Conservation (phyloP, 2,329 filamentous ascomycete species). For the Aureobasidium subglaciale region DNA sequence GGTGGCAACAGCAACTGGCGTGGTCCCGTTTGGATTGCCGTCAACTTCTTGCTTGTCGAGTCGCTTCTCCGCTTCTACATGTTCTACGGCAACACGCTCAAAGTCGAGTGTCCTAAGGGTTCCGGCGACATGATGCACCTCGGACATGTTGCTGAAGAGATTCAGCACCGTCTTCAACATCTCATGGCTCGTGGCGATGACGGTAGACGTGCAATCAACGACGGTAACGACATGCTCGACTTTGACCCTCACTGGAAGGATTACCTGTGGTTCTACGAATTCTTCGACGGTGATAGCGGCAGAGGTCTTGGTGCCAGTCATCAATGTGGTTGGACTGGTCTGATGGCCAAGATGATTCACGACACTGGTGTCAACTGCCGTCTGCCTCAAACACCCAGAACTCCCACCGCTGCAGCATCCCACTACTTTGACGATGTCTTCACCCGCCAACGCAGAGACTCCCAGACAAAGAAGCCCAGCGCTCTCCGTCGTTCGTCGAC, state of each 20-base stretch:
- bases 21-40: constrained; percentile 87
- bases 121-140: constrained; percentile 94
- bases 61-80: constrained; percentile 93
- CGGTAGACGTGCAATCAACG: constrained; percentile 82
- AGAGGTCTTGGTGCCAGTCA: constrained; percentile 86
- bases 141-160: constrained; percentile 86
- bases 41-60: constrained; percentile 92
- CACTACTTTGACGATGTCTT: constrained; percentile 96
- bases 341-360: constrained; percentile 95
- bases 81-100: constrained; percentile 82
- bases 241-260: constrained; percentile 92
- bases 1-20: constrained; percentile 98
- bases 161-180: constrained; percentile 91
- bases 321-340: constrained; percentile 92
- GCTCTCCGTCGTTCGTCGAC: constrained; percentile 72
- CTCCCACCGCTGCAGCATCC: constrained; percentile 71
- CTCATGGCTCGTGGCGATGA: constrained; percentile 79
- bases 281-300: constrained; percentile 88
- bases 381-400: constrained; percentile 86
- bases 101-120: constrained; percentile 89
- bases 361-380: constrained; percentile 89
- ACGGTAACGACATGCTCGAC: constrained; percentile 75
- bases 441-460: constrained; percentile 44
- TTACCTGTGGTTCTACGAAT: constrained; percentile 92
- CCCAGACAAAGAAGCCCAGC: constrained; percentile 37